Percentiles rank a stretch among this genome's conserved stretches.
phyloP scores from a whole-genome alignment of 345 rosid species.

The Citrus reticulata region DNA sequence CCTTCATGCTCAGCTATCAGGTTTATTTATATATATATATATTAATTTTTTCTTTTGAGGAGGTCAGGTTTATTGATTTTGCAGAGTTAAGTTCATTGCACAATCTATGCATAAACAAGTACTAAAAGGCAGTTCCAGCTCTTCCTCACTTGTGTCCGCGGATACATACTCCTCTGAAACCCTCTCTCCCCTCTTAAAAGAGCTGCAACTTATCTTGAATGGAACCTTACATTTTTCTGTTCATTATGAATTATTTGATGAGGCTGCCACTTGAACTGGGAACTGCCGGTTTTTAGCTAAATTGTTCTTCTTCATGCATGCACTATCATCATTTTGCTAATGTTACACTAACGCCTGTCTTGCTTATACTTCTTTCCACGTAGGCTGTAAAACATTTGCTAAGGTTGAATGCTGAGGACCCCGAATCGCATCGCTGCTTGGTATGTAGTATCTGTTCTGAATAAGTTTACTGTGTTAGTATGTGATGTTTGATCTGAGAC shows the following conservation, averaged over 20 bases:
- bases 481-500: neutral
- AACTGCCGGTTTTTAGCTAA: neutral
- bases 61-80: neutral
- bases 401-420: conserved; percentile 78
- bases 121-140: neutral
- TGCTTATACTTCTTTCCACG: neutral
- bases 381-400: conserved; percentile 91
- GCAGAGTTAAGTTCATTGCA: neutral
- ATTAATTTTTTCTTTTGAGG: too few relatives aligned
- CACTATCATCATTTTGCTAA: neutral
- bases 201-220: neutral
- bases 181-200: neutral
- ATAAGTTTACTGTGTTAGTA: neutral
- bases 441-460: conserved; percentile 33
- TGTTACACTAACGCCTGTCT: neutral
- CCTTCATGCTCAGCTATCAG: neutral
- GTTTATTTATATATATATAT: neutral
- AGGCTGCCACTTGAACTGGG: neutral
- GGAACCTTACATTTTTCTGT: neutral
- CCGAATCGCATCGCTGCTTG: conserved; percentile 89
- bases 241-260: neutral
- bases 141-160: neutral
- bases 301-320: neutral
- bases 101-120: neutral
- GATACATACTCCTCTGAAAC: neutral